These are phyloP conservation scores for Talaromyces sp. DNA, from an alignment of 2,329 filamentous ascomycete species.

Conservation along the genomic window DNA sequence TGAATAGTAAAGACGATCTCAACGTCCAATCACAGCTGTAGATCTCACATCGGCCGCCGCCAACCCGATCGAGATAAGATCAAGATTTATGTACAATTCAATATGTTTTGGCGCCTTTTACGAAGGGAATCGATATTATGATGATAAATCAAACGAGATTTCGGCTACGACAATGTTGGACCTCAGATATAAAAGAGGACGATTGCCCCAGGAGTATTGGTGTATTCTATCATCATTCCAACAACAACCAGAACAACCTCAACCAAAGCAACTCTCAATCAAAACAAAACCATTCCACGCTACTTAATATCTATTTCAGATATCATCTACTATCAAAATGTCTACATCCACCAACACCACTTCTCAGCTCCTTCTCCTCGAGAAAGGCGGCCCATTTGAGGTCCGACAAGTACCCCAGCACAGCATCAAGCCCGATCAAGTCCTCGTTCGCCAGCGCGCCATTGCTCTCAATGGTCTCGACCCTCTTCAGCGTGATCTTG, in stretches of 20 bases:
- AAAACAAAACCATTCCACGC: neutral
- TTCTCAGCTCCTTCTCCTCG: constrained; percentile 9
- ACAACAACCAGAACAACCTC: neutral
- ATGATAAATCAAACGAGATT: neutral
- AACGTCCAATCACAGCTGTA: neutral
- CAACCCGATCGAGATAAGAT: constrained; percentile 5
- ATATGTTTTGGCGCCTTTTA: neutral
- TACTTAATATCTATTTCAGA: neutral
- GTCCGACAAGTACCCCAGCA: constrained; percentile 9
- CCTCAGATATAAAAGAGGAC: neutral
- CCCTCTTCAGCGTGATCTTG: constrained; percentile 34
- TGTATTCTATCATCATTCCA: constrained; percentile 1
- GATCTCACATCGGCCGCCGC: constrained; percentile 14
- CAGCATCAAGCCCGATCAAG: constrained; percentile 25
- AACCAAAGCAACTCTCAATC: neutral
- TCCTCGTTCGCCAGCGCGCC: constrained; percentile 35
- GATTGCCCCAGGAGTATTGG: neutral
- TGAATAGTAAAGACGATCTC: neutral
- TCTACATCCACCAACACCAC: constrained; percentile 6
- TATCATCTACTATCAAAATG: constrained; percentile 5
- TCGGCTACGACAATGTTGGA: neutral
- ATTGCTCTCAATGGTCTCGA: constrained; percentile 39
- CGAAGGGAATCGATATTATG: neutral
- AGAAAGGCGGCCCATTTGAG: constrained; percentile 18
- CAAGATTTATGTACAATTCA: no score